phyloP scores from a whole-genome alignment of 1,284 basidiomycete species.

The Leccinum griseonigrum region DNA sequence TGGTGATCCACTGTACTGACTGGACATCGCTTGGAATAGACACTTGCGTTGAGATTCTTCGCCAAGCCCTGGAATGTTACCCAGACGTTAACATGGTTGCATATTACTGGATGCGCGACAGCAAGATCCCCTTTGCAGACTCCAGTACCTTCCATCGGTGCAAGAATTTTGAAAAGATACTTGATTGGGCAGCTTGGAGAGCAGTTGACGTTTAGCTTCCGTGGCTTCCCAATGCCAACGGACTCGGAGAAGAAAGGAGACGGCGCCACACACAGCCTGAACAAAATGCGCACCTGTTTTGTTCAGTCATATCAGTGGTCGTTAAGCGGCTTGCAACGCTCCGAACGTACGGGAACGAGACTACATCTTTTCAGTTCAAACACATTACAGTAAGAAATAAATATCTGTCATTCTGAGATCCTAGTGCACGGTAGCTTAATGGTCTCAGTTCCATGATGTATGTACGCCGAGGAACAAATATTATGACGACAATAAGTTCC shows the following conservation, averaged over 20 bases:
- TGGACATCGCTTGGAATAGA: not conserved
- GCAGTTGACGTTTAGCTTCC: not conserved
- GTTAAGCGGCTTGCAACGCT: no score
- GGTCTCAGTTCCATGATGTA: no score
- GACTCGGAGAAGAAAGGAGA: not conserved
- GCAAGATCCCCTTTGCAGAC: not conserved
- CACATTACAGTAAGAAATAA: no score
- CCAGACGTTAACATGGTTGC: slow-evolving; percentile 2
- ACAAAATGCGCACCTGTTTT: not conserved
- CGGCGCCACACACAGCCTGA: not conserved
- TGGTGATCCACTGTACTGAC: not conserved
- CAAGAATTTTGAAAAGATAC: not conserved
- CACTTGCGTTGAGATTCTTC: not conserved
- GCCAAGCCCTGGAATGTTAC: slow-evolving; percentile 2
- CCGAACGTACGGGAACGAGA: no score
- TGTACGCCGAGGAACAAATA: no score
- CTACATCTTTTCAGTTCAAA: no score
- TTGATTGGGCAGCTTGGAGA: not conserved
- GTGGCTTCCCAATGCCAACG: not conserved
- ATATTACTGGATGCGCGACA: slow-evolving; percentile 2
- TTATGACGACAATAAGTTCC: no score
- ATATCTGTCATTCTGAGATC: no score
- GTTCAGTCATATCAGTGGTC: not conserved
- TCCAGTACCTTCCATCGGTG: slow-evolving; percentile 1
- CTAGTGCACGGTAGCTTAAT: no score